Base-by-base conservation (phyloP, 345 rosid species). In the Citrus unshiu region DNA sequence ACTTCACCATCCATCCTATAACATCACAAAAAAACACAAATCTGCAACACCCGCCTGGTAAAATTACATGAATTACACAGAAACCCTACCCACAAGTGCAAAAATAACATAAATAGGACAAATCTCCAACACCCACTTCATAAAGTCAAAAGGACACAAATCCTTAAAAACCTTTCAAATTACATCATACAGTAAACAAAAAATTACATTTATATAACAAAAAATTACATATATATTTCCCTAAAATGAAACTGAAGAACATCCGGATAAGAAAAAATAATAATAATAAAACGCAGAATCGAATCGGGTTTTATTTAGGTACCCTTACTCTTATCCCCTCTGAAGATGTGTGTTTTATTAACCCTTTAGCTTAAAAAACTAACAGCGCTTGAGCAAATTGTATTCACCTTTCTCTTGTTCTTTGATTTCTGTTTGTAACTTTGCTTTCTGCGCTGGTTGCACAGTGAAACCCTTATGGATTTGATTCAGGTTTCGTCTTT, bases 401-500 rank as follows among this genome's bases (percentile, higher is more conserved):
- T 54, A 75, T 9, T 30, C 24, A 18, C 18, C 62, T 51, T 25
- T 34, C 5, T n/a, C 51, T 32, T 6, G 14, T n/a, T 19, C 10
- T 29, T 5, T 27, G 22, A 5, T 43, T 74, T 10, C 18, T 51
- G 14, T 51, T 29, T 18, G 58, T 30, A 14, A 8, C 32, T 35
- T 65, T 7, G 25, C 25, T 49, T 34, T 37, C 32, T 27, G 21
- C 21, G 5, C 40, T 30, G 57, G 29, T 29, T 39, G 34, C 7
- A 65, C 78, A 65, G 51, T 65, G 51, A 51, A 75, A 65, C 63
- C 78, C 72, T 30, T 30, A 30, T 63, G 46, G 32, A 75, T 75
- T 63, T 75, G 78, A 75, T 75, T 12, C 70, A 63, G 61, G 61
- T 29, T 40, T 74, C 59, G 68, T 43, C 77, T 27, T 61, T 61